Percentiles rank a stretch among this genome's conserved stretches.
These are phyloP conservation scores for Penicillium sp. DNA, from an alignment of 2,329 filamentous ascomycete genomes.

Conservation along the genomic window DNA sequence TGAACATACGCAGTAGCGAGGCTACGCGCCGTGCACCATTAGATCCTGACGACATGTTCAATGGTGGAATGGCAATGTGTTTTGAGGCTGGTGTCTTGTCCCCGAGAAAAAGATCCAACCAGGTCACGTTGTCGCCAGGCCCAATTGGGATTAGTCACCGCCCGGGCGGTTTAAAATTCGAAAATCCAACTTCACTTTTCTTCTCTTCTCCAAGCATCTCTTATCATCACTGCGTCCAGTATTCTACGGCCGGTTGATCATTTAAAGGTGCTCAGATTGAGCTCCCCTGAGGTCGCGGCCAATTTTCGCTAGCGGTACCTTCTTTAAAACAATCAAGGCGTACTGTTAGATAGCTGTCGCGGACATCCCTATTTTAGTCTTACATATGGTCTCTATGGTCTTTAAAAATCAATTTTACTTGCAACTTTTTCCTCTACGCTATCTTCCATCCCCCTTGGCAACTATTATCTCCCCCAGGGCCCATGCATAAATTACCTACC, in stretches of 20 bases:
- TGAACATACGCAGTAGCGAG: conserved; percentile 39
- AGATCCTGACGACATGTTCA: conserved; percentile 41
- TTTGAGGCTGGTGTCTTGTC: conserved; percentile 13
- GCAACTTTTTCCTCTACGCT: not conserved
- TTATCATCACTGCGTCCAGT: conserved; percentile 86
- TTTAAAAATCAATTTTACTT: not conserved
- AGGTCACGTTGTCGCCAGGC: conserved; percentile 36
- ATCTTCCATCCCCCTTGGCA: not conserved
- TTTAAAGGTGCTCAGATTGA: conserved; percentile 85
- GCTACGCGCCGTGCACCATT: conserved; percentile 43
- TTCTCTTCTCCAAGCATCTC: conserved; percentile 66
- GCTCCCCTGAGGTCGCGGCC: conserved; percentile 60
- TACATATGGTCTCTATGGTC: not conserved
- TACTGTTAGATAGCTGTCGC: conserved; percentile 97
- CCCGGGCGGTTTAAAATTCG: conserved; percentile 28
- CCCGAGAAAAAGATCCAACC: conserved; percentile 39
- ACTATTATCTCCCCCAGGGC: not conserved
- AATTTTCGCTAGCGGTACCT: conserved; percentile 99
- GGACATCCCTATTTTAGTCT: conserved; percentile 55
- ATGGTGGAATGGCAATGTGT: conserved; percentile 14
- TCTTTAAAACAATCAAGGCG: conserved; percentile 62
- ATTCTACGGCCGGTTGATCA: conserved; percentile 80
- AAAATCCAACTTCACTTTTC: conserved; percentile 28
- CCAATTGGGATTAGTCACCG: conserved; percentile 20
- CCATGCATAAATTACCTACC: not conserved